Base-by-base conservation (phyloP, 345 rosid genomes). In the Crucihimalaya himalaica region DNA sequence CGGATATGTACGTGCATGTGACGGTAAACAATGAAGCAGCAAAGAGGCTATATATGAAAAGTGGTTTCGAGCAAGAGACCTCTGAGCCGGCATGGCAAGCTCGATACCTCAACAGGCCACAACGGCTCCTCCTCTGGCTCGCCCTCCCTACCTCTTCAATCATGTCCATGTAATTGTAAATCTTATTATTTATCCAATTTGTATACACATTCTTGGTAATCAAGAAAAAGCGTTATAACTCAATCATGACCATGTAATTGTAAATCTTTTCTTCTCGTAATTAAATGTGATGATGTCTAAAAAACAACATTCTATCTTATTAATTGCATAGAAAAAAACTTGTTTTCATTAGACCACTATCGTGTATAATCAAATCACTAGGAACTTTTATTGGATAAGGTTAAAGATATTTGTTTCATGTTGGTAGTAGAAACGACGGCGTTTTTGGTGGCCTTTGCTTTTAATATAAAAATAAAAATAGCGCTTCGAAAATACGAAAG, bases 41-140 rank as follows among this genome's bases (percentile, higher is more conserved):
- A 13, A 89, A 86, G 87, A 89, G 82, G 48, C 77, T 91, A 48
- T 94, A 94, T 86, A 68, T 70, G 76, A 91, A 88, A 81, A 85
- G 87, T 63, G 95, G 97, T 39, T 94, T 94, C 15, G 47, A 78
- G 39, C 82, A 72, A 25, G 97, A 94, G 76, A 83, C 52, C 6
- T 88, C 87, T 6, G 98, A 94, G 73, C 98, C 96, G 11, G 91
- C 96, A 12, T 91, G 98, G 97, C 96, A 88, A 87, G 96, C 98
- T 34, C 86, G 95, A 71, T 91, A 81, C 83, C 85, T 91, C 15
- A 93, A 88, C 32, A 86, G 93, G 8, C 91, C 96, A 2, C 89
- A 90, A 31, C 83, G 96, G 76, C 80, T 88, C 71, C 81, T 94
- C 54, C 72, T 91, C 50, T 94, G 98, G 98, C 71, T 85, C 9